A percentile compares a stretch with the other conserved stretches of the same genome.
Conservation (phyloP, 805 yeast genomes). For the Komagataella phaffii region DNA sequence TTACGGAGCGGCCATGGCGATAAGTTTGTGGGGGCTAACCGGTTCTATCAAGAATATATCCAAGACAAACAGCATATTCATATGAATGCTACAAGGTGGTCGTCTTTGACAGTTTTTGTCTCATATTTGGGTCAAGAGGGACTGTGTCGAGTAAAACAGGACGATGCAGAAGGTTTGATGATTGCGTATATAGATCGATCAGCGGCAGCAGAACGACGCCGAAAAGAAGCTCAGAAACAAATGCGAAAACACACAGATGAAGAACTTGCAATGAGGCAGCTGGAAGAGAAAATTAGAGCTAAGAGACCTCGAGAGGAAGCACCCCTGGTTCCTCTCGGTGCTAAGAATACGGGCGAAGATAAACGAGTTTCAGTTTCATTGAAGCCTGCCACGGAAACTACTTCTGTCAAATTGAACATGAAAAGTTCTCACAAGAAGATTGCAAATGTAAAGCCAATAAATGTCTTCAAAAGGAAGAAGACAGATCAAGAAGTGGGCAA, state of each 20-base stretch:
- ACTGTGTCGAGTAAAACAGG: constrained; percentile 32
- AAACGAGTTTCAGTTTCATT: not conserved
- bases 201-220: constrained; percentile 29
- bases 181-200: constrained; percentile 41
- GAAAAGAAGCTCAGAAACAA: constrained; percentile 22
- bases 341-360: not conserved
- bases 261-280: constrained; percentile 22
- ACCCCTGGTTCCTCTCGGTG: not conserved
- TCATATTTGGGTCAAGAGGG: constrained; percentile 45
- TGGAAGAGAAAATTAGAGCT: constrained; percentile 37
- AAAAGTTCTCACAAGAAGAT: not conserved
- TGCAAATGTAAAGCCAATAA: not conserved
- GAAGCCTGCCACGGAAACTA: not conserved
- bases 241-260: constrained; percentile 30
- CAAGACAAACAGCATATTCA: constrained; percentile 75
- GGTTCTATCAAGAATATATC: constrained; percentile 84
- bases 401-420: not conserved
- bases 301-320: not conserved
- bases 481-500: not conserved
- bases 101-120: constrained; percentile 54
- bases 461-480: not conserved
- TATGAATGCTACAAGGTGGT: constrained; percentile 81
- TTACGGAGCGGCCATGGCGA: constrained; percentile 68
- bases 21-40: constrained; percentile 65
- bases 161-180: constrained; percentile 15